A percentile compares a stretch with the other conserved stretches of the same genome.
Conservation (phyloP, 805 yeast genomes). For the Starmerella riodocensis region DNA sequence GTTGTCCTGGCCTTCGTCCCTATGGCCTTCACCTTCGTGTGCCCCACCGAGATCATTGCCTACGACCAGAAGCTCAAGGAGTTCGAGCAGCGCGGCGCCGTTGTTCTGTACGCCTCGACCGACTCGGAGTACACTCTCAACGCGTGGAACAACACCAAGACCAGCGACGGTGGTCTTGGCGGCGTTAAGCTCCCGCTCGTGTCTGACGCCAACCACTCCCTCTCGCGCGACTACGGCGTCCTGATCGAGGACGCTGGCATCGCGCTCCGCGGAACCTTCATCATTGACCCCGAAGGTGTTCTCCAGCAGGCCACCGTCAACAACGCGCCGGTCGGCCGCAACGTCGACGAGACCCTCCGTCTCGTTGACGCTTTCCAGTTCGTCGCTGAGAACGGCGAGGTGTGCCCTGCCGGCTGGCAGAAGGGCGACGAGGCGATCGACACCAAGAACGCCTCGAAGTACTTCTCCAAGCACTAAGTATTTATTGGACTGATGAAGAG, state of each 20-base stretch:
- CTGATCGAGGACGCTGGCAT: slow-evolving; percentile 91
- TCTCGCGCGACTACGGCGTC: slow-evolving; percentile 95
- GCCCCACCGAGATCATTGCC: slow-evolving; percentile 99
- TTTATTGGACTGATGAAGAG: background rate
- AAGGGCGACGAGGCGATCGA: slow-evolving; percentile 88
- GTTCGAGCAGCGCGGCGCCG: slow-evolving; percentile 75
- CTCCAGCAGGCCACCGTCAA: slow-evolving; percentile 96
- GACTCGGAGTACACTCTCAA: slow-evolving; percentile 95
- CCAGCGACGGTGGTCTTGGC: slow-evolving; percentile 98
- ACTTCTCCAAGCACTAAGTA: slow-evolving; percentile 15
- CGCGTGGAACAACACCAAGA: slow-evolving; percentile 95
- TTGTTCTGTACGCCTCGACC: slow-evolving; percentile 90
- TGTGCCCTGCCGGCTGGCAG: slow-evolving; percentile 99
- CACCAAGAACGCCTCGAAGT: slow-evolving; percentile 19
- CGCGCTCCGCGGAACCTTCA: slow-evolving; percentile 94
- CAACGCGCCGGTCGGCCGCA: slow-evolving; percentile 98
- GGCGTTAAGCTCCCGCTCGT: slow-evolving; percentile 85
- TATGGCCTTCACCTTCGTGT: slow-evolving; percentile 97
- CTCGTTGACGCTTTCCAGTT: slow-evolving; percentile 98
- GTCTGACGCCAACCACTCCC: slow-evolving; percentile 92
- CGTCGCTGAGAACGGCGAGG: slow-evolving; percentile 98
- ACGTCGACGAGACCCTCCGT: slow-evolving; percentile 95
- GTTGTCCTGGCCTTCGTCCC: slow-evolving; percentile 94
- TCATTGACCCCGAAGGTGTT: slow-evolving; percentile 90
- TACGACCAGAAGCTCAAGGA: slow-evolving; percentile 89